Evolutionary conservation across 768 basidiomycete species (phyloP), one percentile per base, ranked within the genome.

Genomic region (Tricholoma sp.): DNA sequence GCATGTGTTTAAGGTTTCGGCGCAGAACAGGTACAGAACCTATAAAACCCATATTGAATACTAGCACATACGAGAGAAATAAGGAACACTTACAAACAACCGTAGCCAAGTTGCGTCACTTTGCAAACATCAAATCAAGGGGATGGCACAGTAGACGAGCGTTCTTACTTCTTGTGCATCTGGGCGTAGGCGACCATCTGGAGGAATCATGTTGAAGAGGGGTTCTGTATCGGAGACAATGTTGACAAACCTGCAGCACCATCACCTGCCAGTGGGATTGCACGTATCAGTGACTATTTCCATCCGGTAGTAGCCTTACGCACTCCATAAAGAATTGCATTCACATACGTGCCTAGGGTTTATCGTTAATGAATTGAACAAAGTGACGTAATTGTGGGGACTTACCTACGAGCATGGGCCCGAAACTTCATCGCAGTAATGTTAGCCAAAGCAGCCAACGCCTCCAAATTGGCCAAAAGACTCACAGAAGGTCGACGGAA

Each of bases 261-360:
- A 76, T 59, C 16, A 75, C 67, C 76, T 76, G n/a, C n/a, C n/a
- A n/a, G n/a, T n/a, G 54, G 16, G 27, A 57, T 47, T 14, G 61
- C 10, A 19, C 49, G 45, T 55, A 56, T 34, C 14, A 16, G 4
- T 5, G 18, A 41, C 21, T n/a, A 52, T 10, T 37, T 21, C 18
- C 56, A 6, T 27, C 16, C 7, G 29, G 18, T 9, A 8, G 35
- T 24, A 5, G 4, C 3, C 22, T 4, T 19, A 63, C 71, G 57
- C 58, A 79, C 79, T 59, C 79, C 79, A 58, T 76, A 80, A 34
- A 80, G 70, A 59, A 79, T 73, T 67, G 76, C 73, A 57, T 79
- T 78, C 51, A 64, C 21, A 41, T 61, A 66, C 10, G 59, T 43
- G 6, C 65, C 63, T 66, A 29, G 1, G 32, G 7, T 1, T 14